Conservation (phyloP, 768 basidiomycete species). For the Mycena leptocephala region DNA sequence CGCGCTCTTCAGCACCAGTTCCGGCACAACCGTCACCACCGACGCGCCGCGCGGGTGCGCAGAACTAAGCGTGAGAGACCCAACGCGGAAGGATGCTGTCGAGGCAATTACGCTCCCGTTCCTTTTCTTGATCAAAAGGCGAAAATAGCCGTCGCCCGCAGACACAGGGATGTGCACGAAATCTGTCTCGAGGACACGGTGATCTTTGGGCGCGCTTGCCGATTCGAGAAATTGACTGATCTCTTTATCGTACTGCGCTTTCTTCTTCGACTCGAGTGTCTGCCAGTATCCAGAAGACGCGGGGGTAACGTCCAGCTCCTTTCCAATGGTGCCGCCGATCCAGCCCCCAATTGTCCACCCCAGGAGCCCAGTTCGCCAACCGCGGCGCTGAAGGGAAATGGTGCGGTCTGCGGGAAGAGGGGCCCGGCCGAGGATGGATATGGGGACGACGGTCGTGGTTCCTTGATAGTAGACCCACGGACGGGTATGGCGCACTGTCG, state of each 20-base stretch:
- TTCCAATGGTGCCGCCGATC: constrained; percentile 48
- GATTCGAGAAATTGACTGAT: constrained; percentile 54
- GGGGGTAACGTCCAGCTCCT: constrained; percentile 61
- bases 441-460: constrained; percentile 58
- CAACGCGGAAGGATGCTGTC: constrained; percentile 51
- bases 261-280: constrained; percentile 45
- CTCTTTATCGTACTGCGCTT: constrained; percentile 39
- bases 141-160: constrained; percentile 50
- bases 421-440: constrained; percentile 37
- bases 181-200: constrained; percentile 52
- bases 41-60: constrained; percentile 54
- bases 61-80: constrained; percentile 57
- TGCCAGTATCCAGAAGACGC: constrained; percentile 55
- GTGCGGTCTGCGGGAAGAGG: constrained; percentile 36
- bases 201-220: constrained; percentile 40
- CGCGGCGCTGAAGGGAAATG: constrained; percentile 54
- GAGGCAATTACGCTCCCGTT: constrained; percentile 53
- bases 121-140: constrained; percentile 54
- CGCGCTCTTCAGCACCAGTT: constrained; percentile 28
- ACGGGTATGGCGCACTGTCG: constrained; percentile 63
- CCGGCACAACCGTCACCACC: constrained; percentile 27
- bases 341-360: constrained; percentile 23
- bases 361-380: constrained; percentile 33
- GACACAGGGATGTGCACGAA: constrained; percentile 55
- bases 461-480: constrained; percentile 54